Conservation (phyloP, 148 eudicot genomes). For the Heliosperma pusillum region DNA sequence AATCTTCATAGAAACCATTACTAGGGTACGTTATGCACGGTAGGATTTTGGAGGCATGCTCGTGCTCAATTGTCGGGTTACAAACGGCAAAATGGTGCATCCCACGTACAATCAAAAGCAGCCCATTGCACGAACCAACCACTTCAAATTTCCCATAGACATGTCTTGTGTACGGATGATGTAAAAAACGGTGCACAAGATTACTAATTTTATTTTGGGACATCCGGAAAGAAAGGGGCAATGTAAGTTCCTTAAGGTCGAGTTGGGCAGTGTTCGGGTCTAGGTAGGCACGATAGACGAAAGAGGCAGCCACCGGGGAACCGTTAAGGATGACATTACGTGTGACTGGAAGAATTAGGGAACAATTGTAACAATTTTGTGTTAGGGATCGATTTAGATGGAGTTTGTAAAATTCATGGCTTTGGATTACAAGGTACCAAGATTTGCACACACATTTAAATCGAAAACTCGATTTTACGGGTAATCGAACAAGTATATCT, state of each 20-base stretch:
- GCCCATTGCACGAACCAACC: slow-evolving; percentile 20
- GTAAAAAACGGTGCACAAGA: neutral
- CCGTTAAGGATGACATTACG: neutral
- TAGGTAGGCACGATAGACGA: slow-evolving; percentile 18
- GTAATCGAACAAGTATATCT: slow-evolving; percentile 7
- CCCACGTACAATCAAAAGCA: slow-evolving; percentile 11
- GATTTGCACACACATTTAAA: slow-evolving; percentile 16
- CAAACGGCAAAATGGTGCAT: slow-evolving; percentile 13
- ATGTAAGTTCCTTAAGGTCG: slow-evolving; percentile 1
- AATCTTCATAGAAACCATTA: neutral
- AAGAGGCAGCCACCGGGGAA: neutral
- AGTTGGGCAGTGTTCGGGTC: neutral
- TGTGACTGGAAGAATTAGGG: slow-evolving; percentile 12
- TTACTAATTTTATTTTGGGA: neutral
- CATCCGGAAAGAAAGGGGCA: slow-evolving; percentile 10
- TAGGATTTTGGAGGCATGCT: slow-evolving; percentile 7
- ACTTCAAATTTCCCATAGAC: slow-evolving; percentile 4
- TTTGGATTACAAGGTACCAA: slow-evolving; percentile 7
- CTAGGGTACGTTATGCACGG: slow-evolving; percentile 4
- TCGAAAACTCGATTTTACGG: slow-evolving; percentile 6
- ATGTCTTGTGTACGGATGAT: neutral
- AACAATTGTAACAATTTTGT: slow-evolving; percentile 3
- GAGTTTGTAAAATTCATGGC: slow-evolving; percentile 15
- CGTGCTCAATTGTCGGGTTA: slow-evolving; percentile 17
- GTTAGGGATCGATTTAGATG: slow-evolving; percentile 4